Percentiles rank a stretch among this genome's conserved stretches.
Evolutionary conservation across 2,329 filamentous ascomycete genomes (phyloP).

Genomic region (Curvularia eragrostidis): DNA sequence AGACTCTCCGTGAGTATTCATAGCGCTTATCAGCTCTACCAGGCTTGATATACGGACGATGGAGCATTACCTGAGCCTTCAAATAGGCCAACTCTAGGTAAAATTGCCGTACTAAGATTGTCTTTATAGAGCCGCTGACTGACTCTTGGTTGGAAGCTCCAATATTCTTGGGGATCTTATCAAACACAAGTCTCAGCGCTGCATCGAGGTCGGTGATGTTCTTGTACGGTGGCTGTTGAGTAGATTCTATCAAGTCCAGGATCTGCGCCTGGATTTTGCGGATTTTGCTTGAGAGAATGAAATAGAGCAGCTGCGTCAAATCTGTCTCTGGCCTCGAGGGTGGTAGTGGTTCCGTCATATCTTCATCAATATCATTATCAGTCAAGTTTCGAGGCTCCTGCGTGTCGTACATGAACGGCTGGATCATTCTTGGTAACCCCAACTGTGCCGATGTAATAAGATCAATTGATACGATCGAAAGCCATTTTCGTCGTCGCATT

Average conservation of each 20-base stretch:
- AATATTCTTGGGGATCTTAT: constrained; percentile 29
- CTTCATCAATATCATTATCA: constrained; percentile 52
- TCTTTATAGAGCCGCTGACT: constrained; percentile 18
- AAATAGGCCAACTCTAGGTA: constrained; percentile 43
- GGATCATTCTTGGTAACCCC: constrained; percentile 50
- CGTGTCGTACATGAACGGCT: constrained; percentile 49
- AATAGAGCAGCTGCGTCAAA: constrained; percentile 36
- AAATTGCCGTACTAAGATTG: constrained; percentile 35
- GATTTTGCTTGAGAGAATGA: constrained; percentile 34
- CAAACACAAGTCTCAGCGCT: constrained; percentile 30
- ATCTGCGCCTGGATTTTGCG: constrained; percentile 36
- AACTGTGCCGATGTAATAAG: constrained; percentile 48
- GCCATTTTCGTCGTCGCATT: constrained; percentile 67
- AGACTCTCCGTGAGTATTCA: constrained; percentile 52
- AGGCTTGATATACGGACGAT: constrained; percentile 46
- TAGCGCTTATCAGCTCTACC: constrained; percentile 49
- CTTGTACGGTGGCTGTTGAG: constrained; percentile 36
- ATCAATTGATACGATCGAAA: constrained; percentile 56
- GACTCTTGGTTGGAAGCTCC: constrained; percentile 23
- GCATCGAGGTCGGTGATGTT: constrained; percentile 40
- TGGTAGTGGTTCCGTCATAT: constrained; percentile 40
- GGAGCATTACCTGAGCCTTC: constrained; percentile 46
- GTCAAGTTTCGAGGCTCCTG: constrained; percentile 50
- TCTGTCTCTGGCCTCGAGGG: constrained; percentile 38
- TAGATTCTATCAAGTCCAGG: constrained; percentile 38